Evolutionary conservation across 805 yeast species (phyloP).

Genomic region (Starmerella ratchasimensis): DNA sequence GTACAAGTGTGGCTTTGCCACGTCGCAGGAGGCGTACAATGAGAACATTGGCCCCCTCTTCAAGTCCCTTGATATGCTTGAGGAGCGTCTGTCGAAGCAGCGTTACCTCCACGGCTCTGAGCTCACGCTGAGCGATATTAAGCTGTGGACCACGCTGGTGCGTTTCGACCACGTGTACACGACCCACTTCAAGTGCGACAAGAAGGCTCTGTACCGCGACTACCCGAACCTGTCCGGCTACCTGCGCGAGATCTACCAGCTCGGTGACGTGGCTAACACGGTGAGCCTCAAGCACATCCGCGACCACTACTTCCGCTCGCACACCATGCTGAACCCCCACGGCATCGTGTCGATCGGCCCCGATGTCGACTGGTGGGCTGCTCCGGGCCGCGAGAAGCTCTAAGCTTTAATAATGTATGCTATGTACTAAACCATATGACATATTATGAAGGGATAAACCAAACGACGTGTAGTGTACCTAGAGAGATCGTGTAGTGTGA

Average conservation of each 20-base stretch:
- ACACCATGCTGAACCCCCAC: constrained; percentile 62
- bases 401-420: too few species aligned
- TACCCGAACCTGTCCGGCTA: constrained; percentile 70
- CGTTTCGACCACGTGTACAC: constrained; percentile 89
- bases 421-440: too few species aligned
- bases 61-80: constrained; percentile 40
- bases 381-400: constrained; percentile 16
- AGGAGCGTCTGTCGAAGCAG: constrained; percentile 23
- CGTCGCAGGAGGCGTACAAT: constrained; percentile 70
- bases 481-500: too few species aligned
- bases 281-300: constrained; percentile 86
- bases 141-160: constrained; percentile 73
- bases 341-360: constrained; percentile 87
- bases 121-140: constrained; percentile 81
- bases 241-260: constrained; percentile 60
- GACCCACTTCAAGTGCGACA: constrained; percentile 89
- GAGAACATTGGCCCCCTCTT: constrained; percentile 51
- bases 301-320: constrained; percentile 79
- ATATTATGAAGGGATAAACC: too few species aligned
- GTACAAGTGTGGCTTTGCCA: constrained; percentile 83
- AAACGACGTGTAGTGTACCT: too few species aligned
- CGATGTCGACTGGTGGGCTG: constrained; percentile 23
- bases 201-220: constrained; percentile 62
- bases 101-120: constrained; percentile 46
- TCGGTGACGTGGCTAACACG: constrained; percentile 59